phyloP scores from a whole-genome alignment of 1,284 basidiomycete species.

The Rhodotorula sp. region DNA sequence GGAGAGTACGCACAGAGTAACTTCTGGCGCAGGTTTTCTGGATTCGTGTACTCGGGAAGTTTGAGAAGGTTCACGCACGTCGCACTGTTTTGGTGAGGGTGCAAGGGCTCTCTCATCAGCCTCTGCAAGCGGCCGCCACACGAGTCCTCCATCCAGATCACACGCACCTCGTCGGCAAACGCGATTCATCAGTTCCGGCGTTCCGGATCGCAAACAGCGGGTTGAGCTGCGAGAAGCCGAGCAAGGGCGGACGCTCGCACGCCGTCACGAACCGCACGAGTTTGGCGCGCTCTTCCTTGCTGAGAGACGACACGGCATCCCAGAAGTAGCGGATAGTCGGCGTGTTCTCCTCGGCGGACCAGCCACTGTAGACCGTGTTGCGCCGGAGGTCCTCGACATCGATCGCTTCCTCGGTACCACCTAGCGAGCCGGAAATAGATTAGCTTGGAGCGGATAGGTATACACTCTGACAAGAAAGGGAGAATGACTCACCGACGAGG shows the following conservation, averaged over 20 bases:
- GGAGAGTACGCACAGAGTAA: slow-evolving; percentile 12
- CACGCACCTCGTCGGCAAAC: slow-evolving; percentile 61
- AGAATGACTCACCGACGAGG: slow-evolving; percentile 38
- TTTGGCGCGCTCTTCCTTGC: slow-evolving; percentile 68
- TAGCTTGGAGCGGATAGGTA: not conserved
- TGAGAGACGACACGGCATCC: slow-evolving; percentile 54
- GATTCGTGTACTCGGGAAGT: slow-evolving; percentile 68
- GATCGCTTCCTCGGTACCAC: slow-evolving; percentile 55
- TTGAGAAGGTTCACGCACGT: slow-evolving; percentile 75
- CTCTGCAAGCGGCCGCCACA: not conserved
- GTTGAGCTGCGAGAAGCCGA: slow-evolving; percentile 77
- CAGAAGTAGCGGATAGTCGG: slow-evolving; percentile 59
- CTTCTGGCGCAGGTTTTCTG: slow-evolving; percentile 55
- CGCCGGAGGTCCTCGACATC: slow-evolving; percentile 73
- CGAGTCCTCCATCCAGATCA: not conserved
- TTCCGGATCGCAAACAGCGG: slow-evolving; percentile 83
- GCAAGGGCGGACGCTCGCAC: slow-evolving; percentile 84
- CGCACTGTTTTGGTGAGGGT: slow-evolving; percentile 21
- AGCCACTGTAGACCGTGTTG: slow-evolving; percentile 65
- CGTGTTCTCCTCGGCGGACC: slow-evolving; percentile 58
- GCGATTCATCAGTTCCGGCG: slow-evolving; percentile 65
- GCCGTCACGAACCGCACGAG: slow-evolving; percentile 85
- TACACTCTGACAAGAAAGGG: not conserved
- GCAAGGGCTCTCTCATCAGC: slow-evolving; percentile 58
- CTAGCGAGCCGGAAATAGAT: slow-evolving; percentile 41